Evolutionary conservation across 2,329 filamentous ascomycete genomes (phyloP).

Genomic region (Alternaria metachromatica): DNA sequence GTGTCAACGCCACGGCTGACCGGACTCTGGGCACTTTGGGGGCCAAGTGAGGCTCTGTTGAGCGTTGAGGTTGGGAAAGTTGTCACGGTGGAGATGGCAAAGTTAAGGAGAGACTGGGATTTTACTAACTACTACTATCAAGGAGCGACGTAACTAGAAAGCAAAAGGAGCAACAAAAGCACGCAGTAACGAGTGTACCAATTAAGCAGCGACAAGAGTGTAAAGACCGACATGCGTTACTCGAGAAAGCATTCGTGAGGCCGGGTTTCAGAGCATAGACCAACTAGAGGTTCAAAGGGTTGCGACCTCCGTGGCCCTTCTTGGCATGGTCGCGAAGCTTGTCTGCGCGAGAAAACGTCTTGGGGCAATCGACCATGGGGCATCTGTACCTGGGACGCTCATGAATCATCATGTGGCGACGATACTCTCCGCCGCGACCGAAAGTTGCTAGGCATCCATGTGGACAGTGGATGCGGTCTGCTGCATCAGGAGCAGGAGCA

Average conservation of each 20-base stretch:
- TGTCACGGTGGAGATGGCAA: neutral
- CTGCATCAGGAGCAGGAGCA: neutral
- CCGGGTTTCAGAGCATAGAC: accelerated
- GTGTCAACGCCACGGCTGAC: neutral
- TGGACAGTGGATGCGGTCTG: neutral
- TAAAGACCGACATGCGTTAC: neutral
- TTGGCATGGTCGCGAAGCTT: constrained; percentile 23
- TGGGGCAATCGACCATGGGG: constrained; percentile 9
- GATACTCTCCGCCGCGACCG: constrained; percentile 18
- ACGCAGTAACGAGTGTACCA: neutral
- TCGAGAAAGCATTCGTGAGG: neutral
- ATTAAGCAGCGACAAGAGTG: too few relatives aligned
- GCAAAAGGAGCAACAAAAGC: neutral
- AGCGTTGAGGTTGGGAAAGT: neutral
- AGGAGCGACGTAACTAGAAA: neutral
- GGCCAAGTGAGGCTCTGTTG: neutral
- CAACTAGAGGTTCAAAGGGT: neutral
- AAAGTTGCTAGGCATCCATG: constrained; percentile 12
- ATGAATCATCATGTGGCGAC: constrained; percentile 28
- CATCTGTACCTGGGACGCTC: constrained; percentile 4
- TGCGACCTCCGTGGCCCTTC: constrained; percentile 6
- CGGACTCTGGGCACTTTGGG: neutral
- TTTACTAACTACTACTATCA: neutral
- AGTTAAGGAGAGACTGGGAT: neutral
- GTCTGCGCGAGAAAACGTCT: constrained; percentile 21